A percentile compares a stretch with the other conserved stretches of the same genome.
Conservation (phyloP, 352 stramenopile genomes). For the Phytopythium sindhum region DNA sequence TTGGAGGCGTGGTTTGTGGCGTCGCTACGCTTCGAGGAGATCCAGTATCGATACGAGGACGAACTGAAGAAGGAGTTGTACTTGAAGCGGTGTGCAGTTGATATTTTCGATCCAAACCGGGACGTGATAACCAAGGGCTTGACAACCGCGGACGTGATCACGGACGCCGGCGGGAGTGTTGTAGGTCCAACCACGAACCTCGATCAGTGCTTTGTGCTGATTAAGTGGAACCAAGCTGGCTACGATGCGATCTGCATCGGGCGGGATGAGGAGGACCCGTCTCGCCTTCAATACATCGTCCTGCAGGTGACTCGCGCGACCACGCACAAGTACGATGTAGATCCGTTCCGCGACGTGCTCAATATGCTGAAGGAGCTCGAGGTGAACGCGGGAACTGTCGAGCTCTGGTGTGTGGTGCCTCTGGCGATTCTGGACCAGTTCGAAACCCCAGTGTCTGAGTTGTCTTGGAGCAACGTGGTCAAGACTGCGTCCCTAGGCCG, state of each 20-base stretch:
- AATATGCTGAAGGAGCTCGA: neutral
- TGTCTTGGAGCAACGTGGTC: neutral
- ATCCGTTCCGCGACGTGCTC: neutral
- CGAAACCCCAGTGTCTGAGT: neutral
- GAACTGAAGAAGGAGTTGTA: neutral
- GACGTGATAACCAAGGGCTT: neutral
- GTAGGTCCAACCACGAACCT: neutral
- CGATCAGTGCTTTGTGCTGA: neutral
- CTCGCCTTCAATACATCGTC: neutral
- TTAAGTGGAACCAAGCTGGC: slow-evolving; percentile 2
- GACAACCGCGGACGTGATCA: too few relatives aligned
- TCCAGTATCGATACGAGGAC: neutral
- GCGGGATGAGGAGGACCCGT: neutral
- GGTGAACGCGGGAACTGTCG: neutral
- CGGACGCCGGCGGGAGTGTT: too few relatives aligned
- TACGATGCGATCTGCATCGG: neutral
- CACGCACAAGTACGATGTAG: neutral
- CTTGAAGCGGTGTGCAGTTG: neutral
- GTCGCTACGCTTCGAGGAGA: neutral
- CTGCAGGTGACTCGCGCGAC: neutral
- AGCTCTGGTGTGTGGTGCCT: slow-evolving; percentile 2
- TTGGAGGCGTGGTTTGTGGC: neutral
- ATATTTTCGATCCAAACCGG: neutral
- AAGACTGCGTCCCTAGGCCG: neutral
- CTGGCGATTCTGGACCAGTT: neutral